A percentile compares a stretch with the other conserved stretches of the same genome.
These are phyloP conservation scores for Saprolegnia parasitica DNA, from an alignment of 352 stramenopile genomes.

Conservation along the genomic window DNA sequence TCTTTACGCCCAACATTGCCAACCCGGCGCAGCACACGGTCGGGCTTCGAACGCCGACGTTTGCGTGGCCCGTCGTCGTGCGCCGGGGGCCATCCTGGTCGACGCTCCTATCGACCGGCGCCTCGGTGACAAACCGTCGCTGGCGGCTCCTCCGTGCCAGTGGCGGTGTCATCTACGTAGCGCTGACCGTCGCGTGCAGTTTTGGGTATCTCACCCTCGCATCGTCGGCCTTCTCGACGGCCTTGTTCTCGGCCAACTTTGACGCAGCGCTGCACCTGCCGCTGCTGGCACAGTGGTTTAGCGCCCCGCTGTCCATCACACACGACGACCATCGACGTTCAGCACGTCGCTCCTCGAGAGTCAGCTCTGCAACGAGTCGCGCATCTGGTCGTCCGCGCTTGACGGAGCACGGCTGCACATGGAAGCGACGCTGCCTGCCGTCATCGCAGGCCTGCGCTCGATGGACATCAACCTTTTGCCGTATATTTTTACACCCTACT, in stretches of 20 bases:
- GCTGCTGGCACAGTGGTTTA: no score
- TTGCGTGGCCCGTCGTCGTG: background rate
- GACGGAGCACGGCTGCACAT: background rate
- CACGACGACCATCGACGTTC: no score
- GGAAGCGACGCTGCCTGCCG: background rate
- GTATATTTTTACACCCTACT: conserved; percentile 9
- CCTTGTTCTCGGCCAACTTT: conserved; percentile 10
- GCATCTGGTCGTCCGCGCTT: background rate
- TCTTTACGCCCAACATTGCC: background rate
- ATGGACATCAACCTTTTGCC: background rate
- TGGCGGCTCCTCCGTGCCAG: no score
- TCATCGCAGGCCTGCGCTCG: background rate
- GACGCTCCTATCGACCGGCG: background rate
- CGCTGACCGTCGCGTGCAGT: no score
- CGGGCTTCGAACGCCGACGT: background rate
- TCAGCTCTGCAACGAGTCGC: no score
- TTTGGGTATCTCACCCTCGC: no score
- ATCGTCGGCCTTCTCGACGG: no score
- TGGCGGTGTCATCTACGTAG: background rate
- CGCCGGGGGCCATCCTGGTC: background rate
- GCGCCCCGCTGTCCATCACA: no score
- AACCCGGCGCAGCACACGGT: background rate
- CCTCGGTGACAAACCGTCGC: no score
- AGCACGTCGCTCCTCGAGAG: no score
- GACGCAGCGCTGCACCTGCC: background rate